Percentiles rank a stretch among this genome's conserved stretches.
Evolutionary conservation across 2,329 filamentous ascomycete species (phyloP).

Genomic region (Tolypocladium endophyticum): DNA sequence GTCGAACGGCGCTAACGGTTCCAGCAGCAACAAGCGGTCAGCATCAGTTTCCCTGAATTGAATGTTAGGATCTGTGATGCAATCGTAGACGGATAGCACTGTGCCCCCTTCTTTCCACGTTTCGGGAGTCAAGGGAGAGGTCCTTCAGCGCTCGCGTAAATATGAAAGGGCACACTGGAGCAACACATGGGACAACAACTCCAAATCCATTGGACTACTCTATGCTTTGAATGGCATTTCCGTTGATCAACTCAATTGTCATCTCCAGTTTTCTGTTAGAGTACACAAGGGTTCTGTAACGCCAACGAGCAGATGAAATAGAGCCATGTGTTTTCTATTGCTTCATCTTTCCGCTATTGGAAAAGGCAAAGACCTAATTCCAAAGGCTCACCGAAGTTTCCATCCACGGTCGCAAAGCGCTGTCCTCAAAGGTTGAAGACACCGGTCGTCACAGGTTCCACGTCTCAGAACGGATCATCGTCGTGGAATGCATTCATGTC

Average conservation of each 20-base stretch:
- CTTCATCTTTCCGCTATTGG: neutral
- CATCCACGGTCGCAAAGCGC: neutral
- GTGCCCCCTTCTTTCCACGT: neutral
- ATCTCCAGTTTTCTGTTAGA: neutral
- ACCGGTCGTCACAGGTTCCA: neutral
- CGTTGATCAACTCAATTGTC: too few species aligned
- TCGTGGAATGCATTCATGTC: conserved; percentile 3
- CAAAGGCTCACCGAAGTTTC: neutral
- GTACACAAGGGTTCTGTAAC: neutral
- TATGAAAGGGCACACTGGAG: neutral
- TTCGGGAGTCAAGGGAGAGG: neutral
- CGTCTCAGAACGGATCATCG: conserved; percentile 7
- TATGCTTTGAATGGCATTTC: neutral
- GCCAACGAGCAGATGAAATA: neutral
- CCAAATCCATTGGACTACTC: neutral
- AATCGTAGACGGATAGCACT: neutral
- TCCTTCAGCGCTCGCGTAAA: neutral
- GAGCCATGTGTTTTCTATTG: neutral
- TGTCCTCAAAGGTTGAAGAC: neutral
- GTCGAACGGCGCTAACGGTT: neutral
- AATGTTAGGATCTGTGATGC: neutral
- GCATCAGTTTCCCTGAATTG: neutral
- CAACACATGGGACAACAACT: neutral
- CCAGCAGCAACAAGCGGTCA: neutral
- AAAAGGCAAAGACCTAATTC: neutral